phyloP scores from a whole-genome alignment of 805 yeast genomes.

The Sugiyamaella valdiviana region DNA sequence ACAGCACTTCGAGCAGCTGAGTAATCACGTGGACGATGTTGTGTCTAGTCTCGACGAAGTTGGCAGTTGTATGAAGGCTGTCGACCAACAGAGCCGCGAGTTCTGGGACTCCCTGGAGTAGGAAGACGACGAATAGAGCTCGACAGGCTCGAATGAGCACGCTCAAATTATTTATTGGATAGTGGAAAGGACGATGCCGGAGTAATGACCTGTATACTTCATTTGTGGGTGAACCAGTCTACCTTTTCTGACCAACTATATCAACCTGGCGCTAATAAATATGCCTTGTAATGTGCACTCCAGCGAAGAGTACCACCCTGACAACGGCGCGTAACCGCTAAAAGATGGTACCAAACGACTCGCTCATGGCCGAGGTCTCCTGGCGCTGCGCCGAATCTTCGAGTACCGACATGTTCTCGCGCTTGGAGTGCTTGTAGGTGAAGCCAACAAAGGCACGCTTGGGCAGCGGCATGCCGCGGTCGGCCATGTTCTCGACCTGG shows the following conservation, averaged over 20 bases:
- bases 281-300: too few relatives aligned
- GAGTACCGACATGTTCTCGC: constrained; percentile 11
- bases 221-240: too few relatives aligned
- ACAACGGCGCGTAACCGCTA: too few relatives aligned
- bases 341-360: constrained; percentile 21
- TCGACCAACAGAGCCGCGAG: constrained; percentile 29
- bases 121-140: neutral
- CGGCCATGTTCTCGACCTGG: constrained; percentile 75
- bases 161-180: too few relatives aligned
- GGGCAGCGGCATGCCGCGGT: constrained; percentile 49
- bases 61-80: constrained; percentile 37
- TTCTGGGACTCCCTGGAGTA: constrained; percentile 21
- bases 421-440: constrained; percentile 77
- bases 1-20: constrained; percentile 47
- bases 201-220: too few relatives aligned
- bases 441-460: constrained; percentile 83
- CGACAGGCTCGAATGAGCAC: neutral
- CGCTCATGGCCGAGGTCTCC: constrained; percentile 7
- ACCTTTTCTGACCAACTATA: too few relatives aligned
- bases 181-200: too few relatives aligned
- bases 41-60: constrained; percentile 45
- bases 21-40: constrained; percentile 45
- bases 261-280: too few relatives aligned
- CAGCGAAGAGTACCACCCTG: too few relatives aligned
- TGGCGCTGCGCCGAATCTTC: constrained; percentile 12